Conservation (phyloP, 441 rosid species). For the Aleurites moluccanus region DNA sequence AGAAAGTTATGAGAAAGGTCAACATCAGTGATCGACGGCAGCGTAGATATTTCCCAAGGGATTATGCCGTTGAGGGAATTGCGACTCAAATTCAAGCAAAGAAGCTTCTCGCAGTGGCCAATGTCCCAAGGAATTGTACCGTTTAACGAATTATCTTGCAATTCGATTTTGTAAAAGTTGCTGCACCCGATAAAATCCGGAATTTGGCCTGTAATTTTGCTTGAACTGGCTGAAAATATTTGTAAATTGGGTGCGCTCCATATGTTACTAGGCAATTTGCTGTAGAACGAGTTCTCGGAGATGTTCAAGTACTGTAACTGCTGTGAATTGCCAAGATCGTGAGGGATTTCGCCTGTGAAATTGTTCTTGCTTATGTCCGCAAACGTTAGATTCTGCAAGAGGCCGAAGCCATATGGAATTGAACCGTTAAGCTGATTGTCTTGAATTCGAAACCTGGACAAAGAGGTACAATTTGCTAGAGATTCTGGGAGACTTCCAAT, state of each 20-base stretch:
- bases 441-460: conserved; percentile 64
- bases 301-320: conserved; percentile 70
- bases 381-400: conserved; percentile 54
- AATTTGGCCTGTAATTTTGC: conserved; percentile 52
- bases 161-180: conserved; percentile 69
- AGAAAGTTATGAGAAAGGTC: conserved; percentile 76
- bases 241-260: conserved; percentile 73
- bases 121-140: conserved; percentile 82
- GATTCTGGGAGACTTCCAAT: conserved; percentile 48
- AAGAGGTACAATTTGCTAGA: conserved; percentile 57
- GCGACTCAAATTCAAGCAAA: conserved; percentile 59
- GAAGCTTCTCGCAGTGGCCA: conserved; percentile 79
- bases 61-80: conserved; percentile 75
- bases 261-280: conserved; percentile 46
- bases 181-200: conserved; percentile 73
- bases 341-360: conserved; percentile 62
- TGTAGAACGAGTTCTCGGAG: conserved; percentile 56
- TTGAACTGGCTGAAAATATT: conserved; percentile 64
- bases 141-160: conserved; percentile 64
- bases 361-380: conserved; percentile 71
- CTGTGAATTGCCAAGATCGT: conserved; percentile 60
- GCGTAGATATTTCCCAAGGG: conserved; percentile 81
- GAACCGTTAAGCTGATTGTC: conserved; percentile 66
- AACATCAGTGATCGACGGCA: conserved; percentile 65
- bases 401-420: conserved; percentile 72